Evolutionary conservation across 306 rosid genomes (phyloP), one percentile per base, ranked within the genome.

Genomic region (Inga laurina): DNA sequence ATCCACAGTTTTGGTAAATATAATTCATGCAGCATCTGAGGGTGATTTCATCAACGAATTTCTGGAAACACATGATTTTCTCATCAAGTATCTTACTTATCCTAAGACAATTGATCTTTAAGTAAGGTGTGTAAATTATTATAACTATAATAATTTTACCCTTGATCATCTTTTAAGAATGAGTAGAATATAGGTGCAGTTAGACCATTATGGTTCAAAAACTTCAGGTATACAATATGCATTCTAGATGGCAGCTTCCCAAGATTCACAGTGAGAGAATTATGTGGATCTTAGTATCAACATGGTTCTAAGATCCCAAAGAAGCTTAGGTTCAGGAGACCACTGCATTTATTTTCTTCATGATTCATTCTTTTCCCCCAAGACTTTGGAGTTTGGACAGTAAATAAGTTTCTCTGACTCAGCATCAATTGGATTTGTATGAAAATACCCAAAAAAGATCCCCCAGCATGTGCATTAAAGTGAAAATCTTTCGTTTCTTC

Each of bases 1-100:
- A 51, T 71, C 56, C 75, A 71, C 54, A 44, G 54, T 22, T 71
- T 71, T 71, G 56, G 56, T n/a, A 71, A 71, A 71, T n/a, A 43
- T 22, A 71, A 71, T 71, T 54, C 51, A 61, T n/a, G 37, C 5
- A 43, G 75, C 37, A 71, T 2, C 7, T 43, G 34, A 71, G 37
- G 75, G 35, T 22, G 37, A 43, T 21, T 70, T 39, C 18, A 39
- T 19, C 4, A 21, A 35, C 11, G 56, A 10, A 71, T 22, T 71
- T 71, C 75, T 22, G n/a, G 30, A 43, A 43, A 0, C 44, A 18
- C n/a, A n/a, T 18, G 65, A 82, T 3, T 46, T 52, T 68, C 13
- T 68, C 19, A 30, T 39, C 27, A 54, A 52, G 51, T 70, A 56
- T 70, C 70, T 54, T n/a, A 54, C 61, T 51, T 35, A 21, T 37